Conservation (phyloP, 257 asterid species). For the Capsicum rhomboideum region DNA sequence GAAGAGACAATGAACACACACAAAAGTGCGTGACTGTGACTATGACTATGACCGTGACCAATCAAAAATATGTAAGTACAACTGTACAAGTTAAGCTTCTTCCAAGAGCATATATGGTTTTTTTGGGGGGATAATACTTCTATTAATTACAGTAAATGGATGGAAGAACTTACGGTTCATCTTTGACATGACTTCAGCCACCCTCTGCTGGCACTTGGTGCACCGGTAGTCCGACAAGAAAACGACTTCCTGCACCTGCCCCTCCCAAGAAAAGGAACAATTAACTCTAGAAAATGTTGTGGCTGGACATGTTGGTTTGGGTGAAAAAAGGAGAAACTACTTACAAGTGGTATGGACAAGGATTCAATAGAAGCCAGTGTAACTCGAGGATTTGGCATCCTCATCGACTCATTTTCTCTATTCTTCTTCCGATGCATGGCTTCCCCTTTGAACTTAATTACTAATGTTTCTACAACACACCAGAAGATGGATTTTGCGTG, state of each 20-base stretch:
- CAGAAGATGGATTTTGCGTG: background rate
- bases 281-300: background rate
- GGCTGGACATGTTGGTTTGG: background rate
- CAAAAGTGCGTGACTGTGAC: background rate
- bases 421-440: slow-evolving; percentile 5
- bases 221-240: slow-evolving; percentile 77
- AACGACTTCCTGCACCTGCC: slow-evolving; percentile 80
- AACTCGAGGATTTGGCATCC: background rate
- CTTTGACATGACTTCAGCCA: slow-evolving; percentile 60
- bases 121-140: too few relatives aligned
- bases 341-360: slow-evolving; percentile 31
- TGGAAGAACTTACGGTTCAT: slow-evolving; percentile 42
- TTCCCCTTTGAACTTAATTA: background rate
- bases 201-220: slow-evolving; percentile 62
- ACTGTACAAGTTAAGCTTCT: too few relatives aligned
- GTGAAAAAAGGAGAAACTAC: background rate
- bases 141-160: too few relatives aligned
- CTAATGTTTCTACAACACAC: background rate
- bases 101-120: too few relatives aligned
- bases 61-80: too few relatives aligned
- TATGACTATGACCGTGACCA: too few relatives aligned
- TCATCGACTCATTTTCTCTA: background rate
- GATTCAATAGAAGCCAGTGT: slow-evolving; percentile 33
- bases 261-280: background rate
- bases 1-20: background rate